Base-by-base conservation (phyloP, 805 yeast species). In the Zygoascus bituminiphila region DNA sequence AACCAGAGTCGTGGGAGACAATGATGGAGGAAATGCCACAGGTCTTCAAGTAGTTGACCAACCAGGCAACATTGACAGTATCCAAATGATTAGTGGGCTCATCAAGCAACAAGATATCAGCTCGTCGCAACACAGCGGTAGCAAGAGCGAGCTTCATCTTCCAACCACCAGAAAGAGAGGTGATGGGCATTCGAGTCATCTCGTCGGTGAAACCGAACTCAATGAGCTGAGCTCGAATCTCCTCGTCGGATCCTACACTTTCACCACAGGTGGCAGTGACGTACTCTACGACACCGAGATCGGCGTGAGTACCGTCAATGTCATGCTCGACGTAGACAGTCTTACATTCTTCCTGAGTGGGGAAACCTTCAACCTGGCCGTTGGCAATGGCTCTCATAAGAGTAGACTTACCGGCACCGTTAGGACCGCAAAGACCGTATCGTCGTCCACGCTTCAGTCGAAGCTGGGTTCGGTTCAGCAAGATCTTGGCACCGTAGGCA, bases 31-130 rank as follows among this genome's bases (percentile, higher is more conserved):
- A 91, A 69, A 93, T 87, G 73, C 96, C 96, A 82, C 98, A 93
- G 60, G 96, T 88, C 76, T 83, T 80, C 77, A 93, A 82, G 95
- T 93, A 93, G 94, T 93, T 85, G 74, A 87, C 96, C 76, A 93
- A 84, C 98, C 98, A 93, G 69, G 96, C 96, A 69, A 93, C 98
- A 77, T 93, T 93, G 66, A 89, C 97, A 66, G 96, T 89, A 78
- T 93, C 98, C 85, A 93, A 86, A 81, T 93, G 98, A 86, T 91
- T 91, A 70, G 98, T 91, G 77, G 98, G 98, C 82, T 91, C 98
- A 80, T 91, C 98, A 73, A 91, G 84, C 75, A 91, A 79, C 74
- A 91, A 79, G 70, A 91, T 93, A 71, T 88, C 89, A 68, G 98
- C 98, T 76, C 89, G 89, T 81, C 86, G 87, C 76, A 91, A 82